phyloP scores from a whole-genome alignment of 1,284 basidiomycete species.

The Pseudozyma flocculosa region DNA sequence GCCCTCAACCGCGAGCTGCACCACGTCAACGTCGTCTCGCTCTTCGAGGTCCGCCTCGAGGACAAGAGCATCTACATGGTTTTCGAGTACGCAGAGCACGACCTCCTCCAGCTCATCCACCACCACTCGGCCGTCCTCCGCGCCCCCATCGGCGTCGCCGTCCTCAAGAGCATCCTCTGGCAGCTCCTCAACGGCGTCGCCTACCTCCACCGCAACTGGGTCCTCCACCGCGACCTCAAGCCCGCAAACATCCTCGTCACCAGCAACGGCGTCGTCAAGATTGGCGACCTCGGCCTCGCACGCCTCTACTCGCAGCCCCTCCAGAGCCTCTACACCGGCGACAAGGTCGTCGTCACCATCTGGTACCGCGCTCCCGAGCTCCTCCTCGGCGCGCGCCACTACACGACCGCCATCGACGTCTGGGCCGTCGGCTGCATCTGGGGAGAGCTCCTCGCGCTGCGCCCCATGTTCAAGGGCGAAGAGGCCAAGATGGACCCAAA shows the following conservation, averaged over 20 bases:
- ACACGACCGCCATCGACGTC: conserved; percentile 94
- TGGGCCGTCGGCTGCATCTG: conserved; percentile 98
- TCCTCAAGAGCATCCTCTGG: conserved; percentile 89
- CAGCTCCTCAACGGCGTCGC: conserved; percentile 94
- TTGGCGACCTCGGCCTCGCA: conserved; percentile 93
- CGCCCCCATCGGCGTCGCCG: conserved; percentile 69
- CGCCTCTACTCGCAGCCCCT: conserved; percentile 81
- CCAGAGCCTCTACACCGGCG: conserved; percentile 73
- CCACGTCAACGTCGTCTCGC: conserved; percentile 86
- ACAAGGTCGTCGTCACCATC: conserved; percentile 98
- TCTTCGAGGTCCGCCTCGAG: conserved; percentile 92
- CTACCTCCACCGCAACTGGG: conserved; percentile 91
- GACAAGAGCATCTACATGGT: conserved; percentile 89
- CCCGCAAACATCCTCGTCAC: conserved; percentile 98
- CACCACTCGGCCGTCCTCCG: conserved; percentile 90
- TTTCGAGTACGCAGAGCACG: conserved; percentile 98
- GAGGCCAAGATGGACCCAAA: conserved; percentile 84
- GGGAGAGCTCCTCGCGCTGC: conserved; percentile 85
- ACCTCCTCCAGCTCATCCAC: conserved; percentile 86
- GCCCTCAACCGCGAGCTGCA: conserved; percentile 92
- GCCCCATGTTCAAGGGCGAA: conserved; percentile 98
- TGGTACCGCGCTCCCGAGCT: conserved; percentile 98
- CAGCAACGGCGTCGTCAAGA: conserved; percentile 85
- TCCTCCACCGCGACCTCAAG: conserved; percentile 94
- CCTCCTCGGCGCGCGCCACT: conserved; percentile 90